phyloP scores from a whole-genome alignment of 495 filamentous ascomycete species.

The Penicillium coffeae region DNA sequence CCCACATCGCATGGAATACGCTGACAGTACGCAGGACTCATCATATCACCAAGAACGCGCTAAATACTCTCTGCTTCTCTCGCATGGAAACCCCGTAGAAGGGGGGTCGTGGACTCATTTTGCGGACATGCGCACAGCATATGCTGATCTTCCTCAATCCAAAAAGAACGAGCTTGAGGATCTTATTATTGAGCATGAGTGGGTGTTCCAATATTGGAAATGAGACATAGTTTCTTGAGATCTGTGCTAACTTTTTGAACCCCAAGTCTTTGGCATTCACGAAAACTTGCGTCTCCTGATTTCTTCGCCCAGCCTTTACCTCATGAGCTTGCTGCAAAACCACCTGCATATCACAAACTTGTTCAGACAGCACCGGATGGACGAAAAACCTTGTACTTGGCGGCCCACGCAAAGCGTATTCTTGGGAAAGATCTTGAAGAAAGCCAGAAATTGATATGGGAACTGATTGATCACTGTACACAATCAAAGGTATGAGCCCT shows the following conservation, averaged over 20 bases:
- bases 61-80: conserved; percentile 21
- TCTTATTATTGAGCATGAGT: conserved; percentile 21
- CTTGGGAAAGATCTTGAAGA: conserved; percentile 12
- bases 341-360: conserved; percentile 18
- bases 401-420: conserved; percentile 17
- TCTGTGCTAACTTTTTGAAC: too few relatives aligned
- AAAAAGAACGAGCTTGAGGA: conserved; percentile 17
- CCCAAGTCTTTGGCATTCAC: conserved; percentile 21
- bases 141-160: conserved; percentile 11
- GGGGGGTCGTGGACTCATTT: conserved; percentile 23
- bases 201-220: neutral
- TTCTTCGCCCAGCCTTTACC: conserved; percentile 19
- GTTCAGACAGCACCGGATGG: conserved; percentile 19
- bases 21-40: conserved; percentile 7
- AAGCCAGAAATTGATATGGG: conserved; percentile 20
- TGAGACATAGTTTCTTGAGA: neutral
- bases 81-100: conserved; percentile 16
- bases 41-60: conserved; percentile 22
- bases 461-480: conserved; percentile 20
- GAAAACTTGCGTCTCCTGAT: conserved; percentile 16
- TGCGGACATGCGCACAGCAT: conserved; percentile 17
- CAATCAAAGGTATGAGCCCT: conserved; percentile 11
- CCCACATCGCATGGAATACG: neutral
- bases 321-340: conserved; percentile 20
- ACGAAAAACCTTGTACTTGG: conserved; percentile 19